Conservation (phyloP, 2,329 filamentous ascomycete genomes). For the Tolypocladium endophyticum region DNA sequence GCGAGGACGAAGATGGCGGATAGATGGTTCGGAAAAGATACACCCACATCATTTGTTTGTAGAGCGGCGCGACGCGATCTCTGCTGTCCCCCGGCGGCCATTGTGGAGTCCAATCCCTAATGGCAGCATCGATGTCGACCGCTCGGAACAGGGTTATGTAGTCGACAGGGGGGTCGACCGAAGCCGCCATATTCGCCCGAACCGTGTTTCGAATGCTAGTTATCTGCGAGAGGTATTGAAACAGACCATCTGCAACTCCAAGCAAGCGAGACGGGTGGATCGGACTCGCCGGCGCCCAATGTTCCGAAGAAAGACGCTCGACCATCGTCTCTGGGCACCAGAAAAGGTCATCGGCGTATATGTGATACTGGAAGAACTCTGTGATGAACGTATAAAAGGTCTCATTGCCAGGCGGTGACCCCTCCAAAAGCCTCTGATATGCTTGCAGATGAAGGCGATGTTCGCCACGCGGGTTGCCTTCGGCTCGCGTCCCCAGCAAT, state of each 20-base stretch:
- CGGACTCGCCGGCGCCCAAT: constrained; percentile 29
- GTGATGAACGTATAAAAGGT: constrained; percentile 55
- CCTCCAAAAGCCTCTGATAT: constrained; percentile 61
- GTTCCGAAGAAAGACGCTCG: constrained; percentile 28
- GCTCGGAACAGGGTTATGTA: constrained; percentile 64
- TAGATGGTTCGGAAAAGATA: constrained; percentile 53
- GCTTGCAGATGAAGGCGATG: constrained; percentile 72
- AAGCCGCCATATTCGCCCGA: constrained; percentile 50
- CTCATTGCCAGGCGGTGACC: constrained; percentile 50
- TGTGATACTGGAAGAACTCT: constrained; percentile 80
- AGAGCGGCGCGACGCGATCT: constrained; percentile 44
- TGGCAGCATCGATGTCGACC: constrained; percentile 62
- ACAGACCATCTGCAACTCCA: constrained; percentile 73
- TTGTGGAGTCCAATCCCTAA: constrained; percentile 62
- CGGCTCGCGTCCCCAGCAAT: constrained; percentile 45
- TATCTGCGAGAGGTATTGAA: constrained; percentile 68
- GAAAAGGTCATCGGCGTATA: constrained; percentile 53
- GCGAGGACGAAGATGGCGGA: constrained; percentile 30
- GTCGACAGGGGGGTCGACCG: constrained; percentile 59
- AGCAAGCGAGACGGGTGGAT: constrained; percentile 50
- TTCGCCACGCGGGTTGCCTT: constrained; percentile 50
- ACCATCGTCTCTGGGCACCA: constrained; percentile 31
- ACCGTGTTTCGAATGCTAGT: constrained; percentile 67
- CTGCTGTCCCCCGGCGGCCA: constrained; percentile 49
- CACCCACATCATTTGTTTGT: constrained; percentile 57